Evolutionary conservation across 2,329 filamentous ascomycete genomes (phyloP).

Genomic region (Ophiocordyceps sinensis): DNA sequence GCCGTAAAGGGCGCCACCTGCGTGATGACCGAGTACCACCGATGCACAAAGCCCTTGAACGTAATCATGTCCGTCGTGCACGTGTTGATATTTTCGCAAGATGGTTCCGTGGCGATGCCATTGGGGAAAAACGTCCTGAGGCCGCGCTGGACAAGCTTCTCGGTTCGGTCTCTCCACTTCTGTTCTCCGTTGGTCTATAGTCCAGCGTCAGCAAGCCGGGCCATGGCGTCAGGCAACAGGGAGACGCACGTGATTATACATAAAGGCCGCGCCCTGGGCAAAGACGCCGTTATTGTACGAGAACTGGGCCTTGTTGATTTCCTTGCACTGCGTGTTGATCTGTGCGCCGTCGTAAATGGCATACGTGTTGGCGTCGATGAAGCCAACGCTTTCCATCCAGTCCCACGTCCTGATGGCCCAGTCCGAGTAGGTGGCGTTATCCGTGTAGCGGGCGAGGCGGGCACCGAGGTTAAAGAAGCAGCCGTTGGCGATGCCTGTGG

Average conservation of each 20-base stretch:
- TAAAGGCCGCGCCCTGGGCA: constrained; percentile 42
- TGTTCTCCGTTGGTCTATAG: constrained; percentile 28
- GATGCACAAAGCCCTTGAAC: constrained; percentile 47
- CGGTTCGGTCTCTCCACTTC: constrained; percentile 36
- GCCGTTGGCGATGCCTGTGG: constrained; percentile 30
- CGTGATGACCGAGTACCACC: constrained; percentile 39
- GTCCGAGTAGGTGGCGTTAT: constrained; percentile 47
- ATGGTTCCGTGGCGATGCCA: constrained; percentile 43
- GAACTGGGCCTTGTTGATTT: constrained; percentile 41
- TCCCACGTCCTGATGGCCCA: constrained; percentile 51
- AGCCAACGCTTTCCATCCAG: constrained; percentile 40
- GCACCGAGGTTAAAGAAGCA: constrained; percentile 53
- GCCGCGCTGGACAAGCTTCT: constrained; percentile 22
- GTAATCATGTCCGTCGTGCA: constrained; percentile 51
- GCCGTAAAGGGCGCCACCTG: constrained; percentile 40
- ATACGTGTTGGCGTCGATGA: constrained; percentile 44
- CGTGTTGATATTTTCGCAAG: constrained; percentile 38
- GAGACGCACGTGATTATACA: constrained; percentile 43
- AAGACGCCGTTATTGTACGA: constrained; percentile 46
- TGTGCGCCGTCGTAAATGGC: constrained; percentile 46
- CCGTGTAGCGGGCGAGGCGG: constrained; percentile 56
- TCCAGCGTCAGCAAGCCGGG: constrained; percentile 1
- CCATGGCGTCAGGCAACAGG: background rate
- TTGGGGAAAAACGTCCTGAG: constrained; percentile 36
- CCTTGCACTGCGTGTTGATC: constrained; percentile 36